Evolutionary conservation across 2,329 filamentous ascomycete genomes (phyloP).

Genomic region (Ophiosphaerella narmari): DNA sequence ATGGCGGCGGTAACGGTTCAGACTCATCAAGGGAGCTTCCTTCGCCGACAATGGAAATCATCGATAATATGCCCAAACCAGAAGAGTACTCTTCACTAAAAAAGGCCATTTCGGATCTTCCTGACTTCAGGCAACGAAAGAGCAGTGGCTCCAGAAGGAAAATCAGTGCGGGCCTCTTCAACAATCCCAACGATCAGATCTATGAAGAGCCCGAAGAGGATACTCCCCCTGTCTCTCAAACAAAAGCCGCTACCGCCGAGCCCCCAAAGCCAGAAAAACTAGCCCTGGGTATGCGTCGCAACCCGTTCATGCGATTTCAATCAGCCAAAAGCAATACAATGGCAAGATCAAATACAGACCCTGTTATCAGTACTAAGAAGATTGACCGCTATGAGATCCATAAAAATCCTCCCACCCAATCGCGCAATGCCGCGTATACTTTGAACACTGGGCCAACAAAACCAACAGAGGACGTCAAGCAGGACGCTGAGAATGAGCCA

Average conservation of each 20-base stretch:
- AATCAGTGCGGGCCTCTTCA: slow-evolving; percentile 71
- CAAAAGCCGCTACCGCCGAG: slow-evolving; percentile 35
- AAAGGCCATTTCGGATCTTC: slow-evolving; percentile 33
- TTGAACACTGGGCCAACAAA: slow-evolving; percentile 60
- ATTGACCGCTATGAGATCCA: slow-evolving; percentile 72
- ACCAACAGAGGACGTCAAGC: slow-evolving; percentile 30
- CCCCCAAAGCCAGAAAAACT: slow-evolving; percentile 48
- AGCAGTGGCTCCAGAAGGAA: slow-evolving; percentile 72
- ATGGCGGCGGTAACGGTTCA: slow-evolving; percentile 39
- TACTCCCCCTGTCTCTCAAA: slow-evolving; percentile 26
- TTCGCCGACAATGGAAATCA: slow-evolving; percentile 28
- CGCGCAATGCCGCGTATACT: slow-evolving; percentile 79
- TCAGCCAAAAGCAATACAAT: slow-evolving; percentile 54
- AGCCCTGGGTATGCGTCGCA: slow-evolving; percentile 61
- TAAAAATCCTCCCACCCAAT: slow-evolving; percentile 81
- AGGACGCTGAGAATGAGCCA: slow-evolving; percentile 36
- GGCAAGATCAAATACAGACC: slow-evolving; percentile 52
- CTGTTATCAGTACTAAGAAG: slow-evolving; percentile 48
- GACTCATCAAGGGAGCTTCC: slow-evolving; percentile 24
- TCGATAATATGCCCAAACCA: slow-evolving; percentile 18
- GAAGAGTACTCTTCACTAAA: slow-evolving; percentile 42
- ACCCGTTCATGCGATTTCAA: slow-evolving; percentile 67
- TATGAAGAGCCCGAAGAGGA: slow-evolving; percentile 80
- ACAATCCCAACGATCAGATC: slow-evolving; percentile 75
- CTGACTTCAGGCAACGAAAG: slow-evolving; percentile 50